Percentiles rank a stretch among this genome's conserved stretches.
Conservation (phyloP, 2,329 filamentous ascomycete species). For the Fonsecaea monophora region DNA sequence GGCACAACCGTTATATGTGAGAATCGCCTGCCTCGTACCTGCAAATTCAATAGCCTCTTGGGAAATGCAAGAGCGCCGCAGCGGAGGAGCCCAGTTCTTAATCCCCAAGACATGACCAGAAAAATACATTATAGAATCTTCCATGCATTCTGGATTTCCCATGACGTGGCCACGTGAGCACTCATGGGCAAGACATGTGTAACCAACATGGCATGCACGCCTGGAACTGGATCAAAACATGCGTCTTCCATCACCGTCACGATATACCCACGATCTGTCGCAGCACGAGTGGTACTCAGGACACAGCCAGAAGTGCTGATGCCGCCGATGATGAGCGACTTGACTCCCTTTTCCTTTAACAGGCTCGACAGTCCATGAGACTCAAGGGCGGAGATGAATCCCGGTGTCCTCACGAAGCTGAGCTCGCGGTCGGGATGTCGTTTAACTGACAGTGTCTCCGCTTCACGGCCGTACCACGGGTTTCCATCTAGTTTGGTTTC, state of each 20-base stretch:
- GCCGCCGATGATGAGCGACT: conserved; percentile 31
- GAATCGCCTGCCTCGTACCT: not conserved
- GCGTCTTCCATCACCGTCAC: conserved; percentile 43
- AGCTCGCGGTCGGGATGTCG: conserved; percentile 29
- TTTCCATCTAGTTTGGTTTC: conserved; percentile 26
- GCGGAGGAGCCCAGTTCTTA: not conserved
- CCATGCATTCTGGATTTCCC: conserved; percentile 25
- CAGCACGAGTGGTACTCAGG: conserved; percentile 41
- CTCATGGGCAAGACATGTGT: conserved; percentile 22
- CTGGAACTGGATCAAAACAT: conserved; percentile 40
- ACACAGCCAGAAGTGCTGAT: conserved; percentile 40
- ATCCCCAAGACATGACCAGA: not conserved
- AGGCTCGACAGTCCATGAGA: conserved; percentile 41
- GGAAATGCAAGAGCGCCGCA: not conserved
- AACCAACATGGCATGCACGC: conserved; percentile 35
- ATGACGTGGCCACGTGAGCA: conserved; percentile 27
- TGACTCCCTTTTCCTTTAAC: conserved; percentile 35
- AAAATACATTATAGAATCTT: conserved; percentile 15
- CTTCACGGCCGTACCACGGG: conserved; percentile 33
- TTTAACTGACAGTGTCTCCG: conserved; percentile 30
- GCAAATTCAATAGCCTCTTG: not conserved
- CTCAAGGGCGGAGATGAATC: conserved; percentile 42
- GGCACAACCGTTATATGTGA: not conserved
- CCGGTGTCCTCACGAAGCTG: conserved; percentile 38
- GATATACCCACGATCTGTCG: conserved; percentile 41